Evolutionary conservation across 331 rosid genomes (phyloP), one percentile per base, ranked within the genome.

Genomic region (Phaseolus coccineus): DNA sequence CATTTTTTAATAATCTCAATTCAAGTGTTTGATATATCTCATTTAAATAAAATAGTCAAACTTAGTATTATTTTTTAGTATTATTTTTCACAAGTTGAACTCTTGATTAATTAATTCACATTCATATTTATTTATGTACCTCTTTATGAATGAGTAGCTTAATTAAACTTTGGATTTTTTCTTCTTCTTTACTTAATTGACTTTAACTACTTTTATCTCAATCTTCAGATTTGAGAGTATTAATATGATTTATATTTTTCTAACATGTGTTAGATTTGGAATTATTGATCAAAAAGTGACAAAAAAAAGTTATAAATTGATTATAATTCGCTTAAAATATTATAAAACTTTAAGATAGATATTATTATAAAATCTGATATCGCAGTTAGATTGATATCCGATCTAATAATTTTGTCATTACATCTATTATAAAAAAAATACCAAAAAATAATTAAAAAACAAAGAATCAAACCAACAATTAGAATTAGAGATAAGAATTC

Each of bases 241-340:
- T 19, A 53, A 53, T 53, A 53, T 53, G 59, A 13, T 53, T 53
- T 28, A 28, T 6, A 0, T 3, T 12, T 24, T 0, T 24, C 8
- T 24, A 33, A 56, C 10, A 24, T 24, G 2, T 24, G 64, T 57
- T 28, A 14, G 2, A 14, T 28, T 30, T 59, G 22, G 30, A 59
- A 40, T 59, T 27, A 5, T 31, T 65, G 51, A 19, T 65, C 35
- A 78, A 55, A 71, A 74, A 75, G 56, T 16, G 71, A 42, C 48
- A 59, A 37, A 37, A 66, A 74, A 40, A 75, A 15, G 50, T 6
- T 47, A 46, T 39, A 75, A 53, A 77, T 64, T 53, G 53, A 46
- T 22, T 31, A 27, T 69, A 50, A 61, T 27, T 5, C 7, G 1
- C 57, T 68, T 57, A 48, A 48, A 16, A 19, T 0, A 19, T 19